phyloP scores from a whole-genome alignment of 2,329 filamentous ascomycete genomes.

The Talaromyces sp. region DNA sequence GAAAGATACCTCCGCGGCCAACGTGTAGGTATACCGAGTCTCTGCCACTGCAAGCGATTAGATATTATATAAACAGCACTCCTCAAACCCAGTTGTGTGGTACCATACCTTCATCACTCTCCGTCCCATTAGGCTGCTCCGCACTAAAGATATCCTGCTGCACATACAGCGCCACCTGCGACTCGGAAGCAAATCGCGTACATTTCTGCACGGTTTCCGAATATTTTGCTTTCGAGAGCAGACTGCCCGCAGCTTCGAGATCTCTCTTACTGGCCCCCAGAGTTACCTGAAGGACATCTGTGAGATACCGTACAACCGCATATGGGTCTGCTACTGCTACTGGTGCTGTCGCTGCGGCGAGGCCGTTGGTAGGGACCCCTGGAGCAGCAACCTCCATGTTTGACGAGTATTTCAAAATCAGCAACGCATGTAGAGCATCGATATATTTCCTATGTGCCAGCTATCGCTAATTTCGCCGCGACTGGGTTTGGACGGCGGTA shows the following conservation, averaged over 20 bases:
- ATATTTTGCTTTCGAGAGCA: constrained; percentile 70
- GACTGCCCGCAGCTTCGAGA: constrained; percentile 73
- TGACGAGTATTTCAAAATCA: constrained; percentile 22
- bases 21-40: constrained; percentile 66
- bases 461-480: neutral
- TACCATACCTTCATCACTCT: constrained; percentile 41
- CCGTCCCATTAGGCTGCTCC: constrained; percentile 44
- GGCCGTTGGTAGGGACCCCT: constrained; percentile 34
- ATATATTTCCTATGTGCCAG: constrained; percentile 11
- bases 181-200: constrained; percentile 82
- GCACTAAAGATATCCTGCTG: constrained; percentile 68
- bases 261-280: constrained; percentile 74
- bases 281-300: constrained; percentile 67
- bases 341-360: constrained; percentile 30
- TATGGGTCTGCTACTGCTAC: constrained; percentile 54
- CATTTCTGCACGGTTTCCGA: constrained; percentile 83
- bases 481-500: neutral
- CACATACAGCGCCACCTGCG: constrained; percentile 84
- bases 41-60: constrained; percentile 25
- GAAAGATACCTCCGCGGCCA: constrained; percentile 73
- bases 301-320: constrained; percentile 68
- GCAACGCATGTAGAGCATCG: constrained; percentile 31
- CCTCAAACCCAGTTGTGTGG: neutral
- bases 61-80: neutral
- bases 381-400: constrained; percentile 40